Evolutionary conservation across 352 stramenopile genomes (phyloP), one percentile per base, ranked within the genome.

Genomic region (Phytopythium oedochilum): DNA sequence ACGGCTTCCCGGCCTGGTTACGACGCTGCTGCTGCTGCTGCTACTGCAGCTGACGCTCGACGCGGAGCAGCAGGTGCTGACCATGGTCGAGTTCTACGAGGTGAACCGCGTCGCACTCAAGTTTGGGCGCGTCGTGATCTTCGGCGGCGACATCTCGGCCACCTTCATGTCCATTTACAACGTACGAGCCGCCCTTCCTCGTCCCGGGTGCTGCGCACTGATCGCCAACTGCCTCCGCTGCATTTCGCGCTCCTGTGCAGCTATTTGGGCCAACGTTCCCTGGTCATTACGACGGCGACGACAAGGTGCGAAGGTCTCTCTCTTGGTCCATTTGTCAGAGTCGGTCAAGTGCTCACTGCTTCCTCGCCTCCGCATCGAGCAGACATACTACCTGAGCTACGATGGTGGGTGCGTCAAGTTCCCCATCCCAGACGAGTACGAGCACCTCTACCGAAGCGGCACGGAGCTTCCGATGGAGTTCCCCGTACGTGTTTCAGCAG

Each of bases 101-200:
- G 70, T 94, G 56, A 89, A 91, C 60, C 70, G 67, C 22, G 73
- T 94, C 20, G 69, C 83, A 26, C 63, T 94, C 23, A 89, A 91
- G 61, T 92, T 89, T 57, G 83, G 83, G 23, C 84, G 83, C 50
- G 82, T 91, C 14, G 73, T 90, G 52, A 88, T 94, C 57, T 94
- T 92, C 56, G 83, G 85, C 3, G 84, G 83, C 5, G 77, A 87
- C 28, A 73, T 88, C 53, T 69, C 78, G 11, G 77, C 85, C 31
- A 93, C 85, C 28, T 94, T 92, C 66, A 91, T 93, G 76, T 92
- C 85, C 22, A 71, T 94, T 15, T 94, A 94, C 69, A 91, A 94
- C 45, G 85, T 94, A 68, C 32, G 66, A 55, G 39, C 23, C 2
- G 18, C 32, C 32, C 2, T 55, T 12, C 31, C 45, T 22, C 20